Conservation (phyloP, 2,329 filamentous ascomycete species). For the Amesomyces nigricolor region DNA sequence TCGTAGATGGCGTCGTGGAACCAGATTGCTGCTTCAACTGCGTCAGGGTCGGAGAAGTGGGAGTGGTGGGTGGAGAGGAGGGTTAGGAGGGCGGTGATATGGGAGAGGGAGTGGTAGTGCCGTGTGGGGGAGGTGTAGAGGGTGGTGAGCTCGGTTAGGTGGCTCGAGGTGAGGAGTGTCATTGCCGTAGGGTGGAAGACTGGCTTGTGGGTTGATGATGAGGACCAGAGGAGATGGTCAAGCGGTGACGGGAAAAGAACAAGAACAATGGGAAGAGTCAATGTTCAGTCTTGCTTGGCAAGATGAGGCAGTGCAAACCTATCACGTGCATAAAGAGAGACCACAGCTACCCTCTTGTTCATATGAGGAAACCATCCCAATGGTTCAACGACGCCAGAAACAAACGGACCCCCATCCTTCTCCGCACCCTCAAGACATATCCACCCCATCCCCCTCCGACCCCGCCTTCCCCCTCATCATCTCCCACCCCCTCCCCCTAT, state of each 20-base stretch:
- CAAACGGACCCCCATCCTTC: too few species aligned
- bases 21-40: constrained; percentile 22
- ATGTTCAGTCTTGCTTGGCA: not conserved
- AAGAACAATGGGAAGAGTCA: too few species aligned
- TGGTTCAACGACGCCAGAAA: too few species aligned
- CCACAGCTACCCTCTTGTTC: not conserved
- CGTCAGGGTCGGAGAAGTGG: constrained; percentile 16
- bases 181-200: not conserved
- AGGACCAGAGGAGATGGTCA: not conserved
- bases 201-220: not conserved
- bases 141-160: not conserved
- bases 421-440: not conserved
- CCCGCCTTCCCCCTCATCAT: constrained; percentile 31
- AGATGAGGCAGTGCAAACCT: not conserved
- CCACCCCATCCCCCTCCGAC: constrained; percentile 32
- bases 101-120: constrained; percentile 17
- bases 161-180: not conserved
- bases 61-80: constrained; percentile 9
- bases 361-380: too few species aligned
- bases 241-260: not conserved
- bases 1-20: constrained; percentile 22
- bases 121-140: constrained; percentile 8
- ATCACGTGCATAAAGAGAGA: not conserved
- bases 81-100: constrained; percentile 15
- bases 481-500: constrained; percentile 34